phyloP scores from a whole-genome alignment of 352 stramenopile species.

The Peronosclerospora sorghi region DNA sequence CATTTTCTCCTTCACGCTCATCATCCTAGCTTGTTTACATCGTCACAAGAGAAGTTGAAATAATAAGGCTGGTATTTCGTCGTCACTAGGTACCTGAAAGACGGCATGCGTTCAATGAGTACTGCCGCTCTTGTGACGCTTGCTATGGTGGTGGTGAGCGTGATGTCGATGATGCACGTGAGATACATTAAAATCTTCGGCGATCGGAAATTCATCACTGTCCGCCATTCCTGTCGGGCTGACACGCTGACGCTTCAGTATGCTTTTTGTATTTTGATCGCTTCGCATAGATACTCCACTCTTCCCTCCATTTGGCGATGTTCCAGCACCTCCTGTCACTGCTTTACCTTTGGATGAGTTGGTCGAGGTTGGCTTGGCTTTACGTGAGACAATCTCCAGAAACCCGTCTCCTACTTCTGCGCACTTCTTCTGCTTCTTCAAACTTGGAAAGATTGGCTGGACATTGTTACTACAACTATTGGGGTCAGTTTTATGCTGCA shows the following conservation, averaged over 20 bases:
- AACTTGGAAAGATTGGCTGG: slow-evolving; percentile 29
- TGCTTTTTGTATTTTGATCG: slow-evolving; percentile 21
- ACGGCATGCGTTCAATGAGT: slow-evolving; percentile 9
- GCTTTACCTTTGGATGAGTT: slow-evolving; percentile 6
- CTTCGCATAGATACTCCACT: slow-evolving; percentile 7
- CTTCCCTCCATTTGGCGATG: slow-evolving; percentile 6
- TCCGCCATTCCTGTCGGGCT: slow-evolving; percentile 21
- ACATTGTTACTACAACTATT: slow-evolving; percentile 10
- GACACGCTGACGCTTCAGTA: slow-evolving; percentile 32
- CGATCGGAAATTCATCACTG: slow-evolving; percentile 27
- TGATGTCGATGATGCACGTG: slow-evolving; percentile 26
- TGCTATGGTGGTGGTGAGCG: slow-evolving; percentile 25
- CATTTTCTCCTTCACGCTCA: slow-evolving; percentile 9
- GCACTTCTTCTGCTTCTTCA: slow-evolving; percentile 47
- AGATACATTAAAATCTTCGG: slow-evolving; percentile 24
- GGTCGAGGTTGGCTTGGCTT: slow-evolving; percentile 19
- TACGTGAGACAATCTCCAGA: slow-evolving; percentile 27
- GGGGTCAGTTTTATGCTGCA: slow-evolving; percentile 8
- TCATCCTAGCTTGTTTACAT: slow-evolving; percentile 26
- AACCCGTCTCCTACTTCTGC: slow-evolving; percentile 28
- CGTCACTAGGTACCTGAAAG: slow-evolving; percentile 5
- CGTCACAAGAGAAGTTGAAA: slow-evolving; percentile 20
- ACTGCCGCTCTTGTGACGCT: slow-evolving; percentile 34
- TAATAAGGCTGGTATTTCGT: slow-evolving; percentile 24
- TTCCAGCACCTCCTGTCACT: slow-evolving; percentile 5